Evolutionary conservation across 1,284 basidiomycete genomes (phyloP).

Genomic region (Leucoagaricus sp.): DNA sequence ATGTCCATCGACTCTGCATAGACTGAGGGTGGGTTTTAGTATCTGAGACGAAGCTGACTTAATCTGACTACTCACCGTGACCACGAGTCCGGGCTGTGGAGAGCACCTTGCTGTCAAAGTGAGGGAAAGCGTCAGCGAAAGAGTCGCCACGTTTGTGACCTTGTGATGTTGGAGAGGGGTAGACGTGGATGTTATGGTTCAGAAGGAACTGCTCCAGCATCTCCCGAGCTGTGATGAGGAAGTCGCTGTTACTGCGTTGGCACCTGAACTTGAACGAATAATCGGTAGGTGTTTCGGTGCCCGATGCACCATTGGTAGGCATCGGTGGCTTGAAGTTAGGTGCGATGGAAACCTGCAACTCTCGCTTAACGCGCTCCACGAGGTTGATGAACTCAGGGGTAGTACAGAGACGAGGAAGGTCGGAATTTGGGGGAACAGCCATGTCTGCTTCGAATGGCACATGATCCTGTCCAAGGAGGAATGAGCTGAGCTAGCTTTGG

Average conservation of each 20-base stretch:
- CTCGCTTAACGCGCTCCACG: conserved; percentile 88
- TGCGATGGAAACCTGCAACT: conserved; percentile 88
- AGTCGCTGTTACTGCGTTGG: conserved; percentile 92
- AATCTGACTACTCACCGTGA: conserved; percentile 50
- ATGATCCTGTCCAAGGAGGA: conserved; percentile 76
- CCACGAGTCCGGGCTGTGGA: conserved; percentile 70
- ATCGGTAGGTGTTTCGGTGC: conserved; percentile 60
- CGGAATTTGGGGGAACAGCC: conserved; percentile 82
- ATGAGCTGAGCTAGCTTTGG: conserved; percentile 13
- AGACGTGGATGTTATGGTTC: conserved; percentile 80
- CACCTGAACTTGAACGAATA: conserved; percentile 96
- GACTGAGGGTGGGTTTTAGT: background rate
- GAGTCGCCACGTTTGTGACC: conserved; percentile 86
- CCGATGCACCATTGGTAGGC: conserved; percentile 38
- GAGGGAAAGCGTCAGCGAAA: conserved; percentile 93
- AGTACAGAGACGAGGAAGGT: conserved; percentile 73
- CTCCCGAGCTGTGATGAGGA: conserved; percentile 86
- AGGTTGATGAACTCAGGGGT: conserved; percentile 84
- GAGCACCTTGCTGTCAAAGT: conserved; percentile 94
- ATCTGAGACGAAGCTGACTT: conserved; percentile 6
- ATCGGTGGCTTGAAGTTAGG: conserved; percentile 65
- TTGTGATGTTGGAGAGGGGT: conserved; percentile 71
- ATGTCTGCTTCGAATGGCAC: conserved; percentile 98
- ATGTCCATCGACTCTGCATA: conserved; percentile 72
- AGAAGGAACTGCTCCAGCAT: conserved; percentile 92